phyloP scores from a whole-genome alignment of 176 grass and related monocot species.

The Chloris gayana region DNA sequence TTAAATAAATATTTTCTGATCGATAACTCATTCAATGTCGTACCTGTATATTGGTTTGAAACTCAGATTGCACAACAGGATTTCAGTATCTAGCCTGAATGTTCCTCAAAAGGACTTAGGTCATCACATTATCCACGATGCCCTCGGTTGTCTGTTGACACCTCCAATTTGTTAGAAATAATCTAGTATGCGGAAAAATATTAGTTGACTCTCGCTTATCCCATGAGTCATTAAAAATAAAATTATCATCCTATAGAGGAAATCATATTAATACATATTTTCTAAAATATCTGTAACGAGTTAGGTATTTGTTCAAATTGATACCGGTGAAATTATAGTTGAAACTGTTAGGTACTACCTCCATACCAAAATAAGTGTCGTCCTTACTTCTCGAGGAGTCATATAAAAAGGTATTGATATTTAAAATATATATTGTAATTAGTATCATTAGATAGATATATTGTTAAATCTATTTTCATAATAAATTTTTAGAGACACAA shows the following conservation, averaged over 20 bases:
- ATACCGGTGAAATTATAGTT: not conserved
- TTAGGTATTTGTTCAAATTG: not conserved
- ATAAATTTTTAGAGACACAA: too few relatives aligned
- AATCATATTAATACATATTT: not conserved
- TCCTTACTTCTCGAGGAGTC: too few relatives aligned
- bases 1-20: not conserved
- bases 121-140: not conserved
- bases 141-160: not conserved
- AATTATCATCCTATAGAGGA: not conserved
- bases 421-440: too few relatives aligned
- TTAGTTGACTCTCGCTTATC: conserved; percentile 21
- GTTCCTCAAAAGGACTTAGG: not conserved
- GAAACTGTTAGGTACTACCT: too few relatives aligned
- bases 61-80: not conserved
- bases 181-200: conserved; percentile 5
- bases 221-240: not conserved
- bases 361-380: too few relatives aligned
- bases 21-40: not conserved
- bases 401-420: too few relatives aligned
- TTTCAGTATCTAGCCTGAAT: not conserved
- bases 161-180: not conserved
- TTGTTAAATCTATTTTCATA: too few relatives aligned
- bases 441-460: too few relatives aligned
- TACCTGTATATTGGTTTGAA: not conserved
- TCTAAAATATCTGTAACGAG: not conserved